phyloP scores from a whole-genome alignment of 176 grass and related monocot species.

The Aegilops sharonensis region DNA sequence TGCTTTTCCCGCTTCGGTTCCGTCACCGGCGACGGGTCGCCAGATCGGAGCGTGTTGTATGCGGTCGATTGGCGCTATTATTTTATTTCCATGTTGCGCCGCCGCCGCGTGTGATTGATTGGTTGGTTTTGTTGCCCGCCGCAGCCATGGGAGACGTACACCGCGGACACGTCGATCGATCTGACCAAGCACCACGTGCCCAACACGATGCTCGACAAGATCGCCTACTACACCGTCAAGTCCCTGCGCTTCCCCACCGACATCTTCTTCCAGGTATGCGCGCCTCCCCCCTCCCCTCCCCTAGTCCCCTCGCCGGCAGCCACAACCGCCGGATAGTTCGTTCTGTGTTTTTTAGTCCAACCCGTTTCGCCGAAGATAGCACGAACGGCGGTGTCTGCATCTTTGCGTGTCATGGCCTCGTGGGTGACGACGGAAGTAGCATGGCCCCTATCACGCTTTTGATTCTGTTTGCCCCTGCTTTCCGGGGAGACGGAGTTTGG shows the following conservation, averaged over 20 bases:
- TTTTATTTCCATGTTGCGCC: neutral
- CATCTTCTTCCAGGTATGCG: slow-evolving; percentile 69
- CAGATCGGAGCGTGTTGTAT: neutral
- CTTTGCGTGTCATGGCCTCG: neutral
- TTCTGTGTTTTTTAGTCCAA: neutral
- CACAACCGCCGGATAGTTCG: neutral
- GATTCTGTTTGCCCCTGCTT: neutral
- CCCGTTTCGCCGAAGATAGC: neutral
- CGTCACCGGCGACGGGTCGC: neutral
- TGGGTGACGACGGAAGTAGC: neutral
- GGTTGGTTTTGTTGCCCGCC: neutral
- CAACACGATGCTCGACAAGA: slow-evolving; percentile 60
- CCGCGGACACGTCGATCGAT: slow-evolving; percentile 58
- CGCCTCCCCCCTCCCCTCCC: neutral
- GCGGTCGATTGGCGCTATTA: neutral
- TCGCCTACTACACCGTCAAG: slow-evolving; percentile 74
- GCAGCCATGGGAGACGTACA: slow-evolving; percentile 79
- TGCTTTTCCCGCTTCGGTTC: neutral
- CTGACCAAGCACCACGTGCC: slow-evolving; percentile 67
- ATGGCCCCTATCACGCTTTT: neutral
- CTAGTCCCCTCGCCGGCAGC: neutral
- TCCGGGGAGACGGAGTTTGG: neutral
- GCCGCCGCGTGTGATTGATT: neutral
- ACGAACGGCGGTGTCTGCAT: neutral
- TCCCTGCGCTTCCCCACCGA: slow-evolving; percentile 68